Base-by-base conservation (phyloP, 2,329 filamentous ascomycete genomes). In the Microdochium nivale region DNA sequence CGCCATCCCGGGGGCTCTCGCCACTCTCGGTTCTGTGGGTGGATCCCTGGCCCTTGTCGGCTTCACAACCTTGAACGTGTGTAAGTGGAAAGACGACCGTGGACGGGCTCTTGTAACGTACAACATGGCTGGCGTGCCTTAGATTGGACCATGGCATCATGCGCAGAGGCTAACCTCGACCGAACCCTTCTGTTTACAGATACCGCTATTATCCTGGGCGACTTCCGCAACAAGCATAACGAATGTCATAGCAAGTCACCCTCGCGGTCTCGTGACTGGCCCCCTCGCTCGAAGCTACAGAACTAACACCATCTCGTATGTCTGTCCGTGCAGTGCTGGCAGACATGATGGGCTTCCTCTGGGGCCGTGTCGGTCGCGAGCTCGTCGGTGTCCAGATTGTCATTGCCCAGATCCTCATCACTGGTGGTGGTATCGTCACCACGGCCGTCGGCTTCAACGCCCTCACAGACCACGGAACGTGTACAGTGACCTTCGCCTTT, bases 31-130 rank as follows among this genome's bases (percentile, higher is more conserved):
- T 7, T 54, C 60, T 48, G 61, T 58, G 16, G 60, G 46, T 21
- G 68, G 79, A 43, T 73, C 71, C 1, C 27, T 60, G 32, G 55
- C 56, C n/a, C 50, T 62, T 9, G 56, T 62, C 14, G 59, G 58
- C 1, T 62, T 56, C 55, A 51, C 58, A 30, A 53, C 58, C 2
- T 46, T 67, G 24, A 67, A 67, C 49, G 67, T 63, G 1, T 64
- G 59, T 61, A 44, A 49, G 57, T 50, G 27, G n/a, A n/a, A n/a
- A n/a, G n/a, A n/a, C n/a, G n/a, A n/a, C n/a, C n/a, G n/a, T n/a
- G n/a, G n/a, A n/a, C n/a, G n/a, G n/a, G n/a, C n/a, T n/a, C n/a
- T n/a, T n/a, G n/a, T n/a, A n/a, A n/a, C n/a, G n/a, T n/a, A n/a
- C n/a, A n/a, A n/a, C n/a, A n/a, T n/a, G n/a, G n/a, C n/a, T n/a